These are phyloP conservation scores for Cercospora zeina DNA, from an alignment of 2,329 filamentous ascomycete genomes.

Conservation along the genomic window DNA sequence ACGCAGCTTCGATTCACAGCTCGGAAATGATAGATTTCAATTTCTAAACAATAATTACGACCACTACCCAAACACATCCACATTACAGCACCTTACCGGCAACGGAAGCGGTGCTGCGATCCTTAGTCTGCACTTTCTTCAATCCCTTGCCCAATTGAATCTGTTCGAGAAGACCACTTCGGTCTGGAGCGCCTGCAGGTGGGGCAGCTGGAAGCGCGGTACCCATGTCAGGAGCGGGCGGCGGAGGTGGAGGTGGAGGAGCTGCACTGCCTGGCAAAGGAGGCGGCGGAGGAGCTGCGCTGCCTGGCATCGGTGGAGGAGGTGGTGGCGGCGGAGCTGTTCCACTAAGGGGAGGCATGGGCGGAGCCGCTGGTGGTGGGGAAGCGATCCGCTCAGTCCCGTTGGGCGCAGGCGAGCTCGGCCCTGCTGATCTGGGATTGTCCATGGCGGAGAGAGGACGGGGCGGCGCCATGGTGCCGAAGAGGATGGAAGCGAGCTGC, in stretches of 20 bases:
- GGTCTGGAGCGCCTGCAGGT: conserved; percentile 47
- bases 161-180: conserved; percentile 70
- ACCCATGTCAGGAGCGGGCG: conserved; percentile 45
- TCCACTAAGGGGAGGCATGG: conserved; percentile 42
- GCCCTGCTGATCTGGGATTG: conserved; percentile 47
- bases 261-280: conserved; percentile 43
- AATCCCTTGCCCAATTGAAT: conserved; percentile 78
- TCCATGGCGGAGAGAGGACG: conserved; percentile 82
- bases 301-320: conserved; percentile 42
- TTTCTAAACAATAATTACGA: conserved; percentile 12
- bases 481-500: conserved; percentile 89
- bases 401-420: conserved; percentile 42
- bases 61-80: background rate
- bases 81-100: conserved; percentile 69
- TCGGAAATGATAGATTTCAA: background rate
- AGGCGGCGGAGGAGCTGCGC: conserved; percentile 51
- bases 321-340: conserved; percentile 54
- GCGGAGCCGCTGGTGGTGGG: conserved; percentile 51
- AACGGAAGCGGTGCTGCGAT: conserved; percentile 70
- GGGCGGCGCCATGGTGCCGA: conserved; percentile 94
- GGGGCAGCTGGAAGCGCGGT: conserved; percentile 25
- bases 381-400: conserved; percentile 38
- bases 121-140: conserved; percentile 86
- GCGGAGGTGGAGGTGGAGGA: conserved; percentile 49
- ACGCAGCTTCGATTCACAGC: too few relatives aligned